These are phyloP conservation scores for Annulohypoxylon stygium DNA, from an alignment of 495 filamentous ascomycete genomes.

Conservation along the genomic window DNA sequence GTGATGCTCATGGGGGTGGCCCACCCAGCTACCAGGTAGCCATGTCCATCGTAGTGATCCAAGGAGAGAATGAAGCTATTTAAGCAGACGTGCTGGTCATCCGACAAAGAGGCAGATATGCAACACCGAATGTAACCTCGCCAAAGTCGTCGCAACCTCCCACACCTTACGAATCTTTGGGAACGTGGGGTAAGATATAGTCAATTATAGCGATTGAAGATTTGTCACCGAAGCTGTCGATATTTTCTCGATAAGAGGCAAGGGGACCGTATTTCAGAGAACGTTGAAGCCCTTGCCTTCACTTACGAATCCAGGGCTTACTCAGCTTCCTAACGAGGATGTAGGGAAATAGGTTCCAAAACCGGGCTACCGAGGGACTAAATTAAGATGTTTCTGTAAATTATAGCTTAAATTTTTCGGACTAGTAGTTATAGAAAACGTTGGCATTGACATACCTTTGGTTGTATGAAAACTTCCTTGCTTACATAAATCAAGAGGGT, in stretches of 20 bases:
- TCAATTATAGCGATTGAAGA: not conserved
- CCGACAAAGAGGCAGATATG: constrained; percentile 1
- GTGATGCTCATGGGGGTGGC: constrained; percentile 5
- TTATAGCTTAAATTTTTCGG: not conserved
- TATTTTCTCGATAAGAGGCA: constrained; percentile 1
- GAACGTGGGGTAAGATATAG: constrained; percentile 20
- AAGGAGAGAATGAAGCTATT: not conserved
- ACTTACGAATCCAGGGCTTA: not conserved
- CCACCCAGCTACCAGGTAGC: constrained; percentile 18
- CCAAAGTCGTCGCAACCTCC: constrained; percentile 19
- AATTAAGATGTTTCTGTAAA: not conserved
- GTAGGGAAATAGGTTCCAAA: not conserved
- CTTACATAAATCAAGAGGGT: not conserved
- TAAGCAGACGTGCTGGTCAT: not conserved
- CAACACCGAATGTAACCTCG: constrained; percentile 7
- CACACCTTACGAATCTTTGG: not conserved
- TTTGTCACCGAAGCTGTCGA: not conserved
- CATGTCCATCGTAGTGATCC: not conserved
- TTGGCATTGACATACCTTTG: not conserved
- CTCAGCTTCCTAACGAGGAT: not conserved
- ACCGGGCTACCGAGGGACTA: not conserved
- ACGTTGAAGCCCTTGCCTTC: not conserved
- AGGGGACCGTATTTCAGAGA: constrained; percentile 5
- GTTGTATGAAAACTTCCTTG: not conserved
- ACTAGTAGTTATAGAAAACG: not conserved